Base-by-base conservation (phyloP, 169 alveolate genomes). In the Eimeria acervulina region DNA sequence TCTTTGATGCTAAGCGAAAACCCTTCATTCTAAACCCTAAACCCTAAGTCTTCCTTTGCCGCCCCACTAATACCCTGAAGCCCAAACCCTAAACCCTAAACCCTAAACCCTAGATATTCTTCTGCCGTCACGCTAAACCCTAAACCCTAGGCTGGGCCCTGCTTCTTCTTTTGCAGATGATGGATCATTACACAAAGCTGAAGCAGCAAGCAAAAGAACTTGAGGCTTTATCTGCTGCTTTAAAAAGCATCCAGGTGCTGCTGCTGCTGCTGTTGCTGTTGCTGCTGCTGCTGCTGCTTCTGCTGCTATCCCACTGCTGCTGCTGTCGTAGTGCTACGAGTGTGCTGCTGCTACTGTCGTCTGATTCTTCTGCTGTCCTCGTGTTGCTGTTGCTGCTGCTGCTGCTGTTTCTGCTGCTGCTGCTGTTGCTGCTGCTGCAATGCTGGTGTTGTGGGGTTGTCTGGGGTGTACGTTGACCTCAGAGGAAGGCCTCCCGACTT, bases 171-270 rank as follows among this genome's bases (percentile, higher is more conserved):
- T 40, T 76, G 61, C 87, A 76, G 87, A 31, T 76, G 55, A 76
- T 40, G 87, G 61, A 76, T 2, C 87, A 76, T 36, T 76, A 76
- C 87, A 3, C 55, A 1, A 19, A 76, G 23, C 87, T 76, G 28
- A 76, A 40, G 87, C 87, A 76, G 61, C 87, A 76, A 42, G 87
- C 87, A 5, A 33, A 76, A 40, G 55, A 40, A 31, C 61, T 76
- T 4, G 61, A 76, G 55, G 33, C 61, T 42, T 2, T 76, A 2
- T 33, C 44, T 13, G 87, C 87, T 5, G 8, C 87, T 12, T 21
- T 76, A 23, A 76, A 76, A 40, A 76, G 31, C 6, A 76, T 76
- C 3, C 87, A 76, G 87, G 87, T 76, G 87, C 47, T 76, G 87
- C 87, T 40, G 61, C 87, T 40, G 47, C 44, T 76, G 87, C 55